Evolutionary conservation across 2,329 filamentous ascomycete genomes (phyloP), one percentile per base, ranked within the genome.

Genomic region (Hirsutella rhossiliensis): DNA sequence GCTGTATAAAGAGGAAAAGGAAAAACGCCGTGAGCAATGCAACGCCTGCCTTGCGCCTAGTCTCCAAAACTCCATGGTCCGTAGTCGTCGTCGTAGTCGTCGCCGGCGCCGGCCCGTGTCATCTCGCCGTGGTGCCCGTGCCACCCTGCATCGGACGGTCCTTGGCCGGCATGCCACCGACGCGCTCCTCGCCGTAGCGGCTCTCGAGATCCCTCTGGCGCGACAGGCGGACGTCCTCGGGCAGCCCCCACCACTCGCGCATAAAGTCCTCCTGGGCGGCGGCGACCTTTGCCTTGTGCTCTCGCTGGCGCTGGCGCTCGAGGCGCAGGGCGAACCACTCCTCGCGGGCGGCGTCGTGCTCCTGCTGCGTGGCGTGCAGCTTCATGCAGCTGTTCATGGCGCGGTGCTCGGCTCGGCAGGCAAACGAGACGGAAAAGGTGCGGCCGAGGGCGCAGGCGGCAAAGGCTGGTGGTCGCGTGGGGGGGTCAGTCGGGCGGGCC

Each of bases 331-430:
- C 78, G 62, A 97, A 97, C 92, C 92, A 98, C 61, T 97, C 88
- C 63, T 88, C 85, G 43, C 92, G 73, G 50, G 92, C 92, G 20
- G 79, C 80, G 66, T 98, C 92, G 63, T 94, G 77, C 61, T 94
- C 87, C 44, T 76, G 79, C 50, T 81, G 84, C 50, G 86, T 94
- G 44, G 90, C 89, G 67, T 94, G 84, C 45, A 73, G 65, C 53
- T 89, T 73, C 88, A 98, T 96, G 69, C 92, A 98, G 48, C 71
- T 73, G 67, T 98, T 98, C 92, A 98, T 98, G 31, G 75, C 72
- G 49, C 82, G 80, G 56, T 88, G 84, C 58, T 89, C 75, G 41
- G 74, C 66, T 43, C 87, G 82, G 69, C 92, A 98, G 43, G 80
- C 76, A 71, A 92, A 96, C 12, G 88, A 84, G 46, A 92, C 84